Conservation (phyloP, 1,284 basidiomycete species). For the Ceratobasidium sp. region DNA sequence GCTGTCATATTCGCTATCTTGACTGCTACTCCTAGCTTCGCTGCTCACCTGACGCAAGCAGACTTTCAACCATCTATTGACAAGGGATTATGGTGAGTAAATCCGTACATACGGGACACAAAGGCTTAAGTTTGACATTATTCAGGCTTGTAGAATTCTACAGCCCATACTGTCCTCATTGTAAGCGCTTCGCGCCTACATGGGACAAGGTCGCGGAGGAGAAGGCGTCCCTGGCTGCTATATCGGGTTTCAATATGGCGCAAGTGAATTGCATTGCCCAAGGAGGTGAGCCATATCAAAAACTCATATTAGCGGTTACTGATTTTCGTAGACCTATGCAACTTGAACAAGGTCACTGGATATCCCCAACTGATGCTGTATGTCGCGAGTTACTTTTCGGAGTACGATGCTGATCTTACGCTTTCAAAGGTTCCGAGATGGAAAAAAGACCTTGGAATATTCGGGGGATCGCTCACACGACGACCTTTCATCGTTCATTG, state of each 20-base stretch:
- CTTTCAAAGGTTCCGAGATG: slow-evolving; percentile 64
- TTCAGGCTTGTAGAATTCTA: slow-evolving; percentile 77
- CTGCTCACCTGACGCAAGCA: slow-evolving; percentile 44
- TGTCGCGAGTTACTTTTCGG: slow-evolving; percentile 28
- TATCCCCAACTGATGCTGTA: slow-evolving; percentile 89
- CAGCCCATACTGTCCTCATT: slow-evolving; percentile 85
- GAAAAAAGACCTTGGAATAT: slow-evolving; percentile 73
- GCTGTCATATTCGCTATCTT: slow-evolving; percentile 21
- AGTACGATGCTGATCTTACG: neutral
- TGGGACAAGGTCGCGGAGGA: slow-evolving; percentile 80
- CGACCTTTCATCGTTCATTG: slow-evolving; percentile 67
- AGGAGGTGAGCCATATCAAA: slow-evolving; percentile 71
- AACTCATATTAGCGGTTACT: neutral
- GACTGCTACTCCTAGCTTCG: neutral
- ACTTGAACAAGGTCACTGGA: slow-evolving; percentile 73
- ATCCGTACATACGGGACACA: too few species aligned
- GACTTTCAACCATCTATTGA: slow-evolving; percentile 47
- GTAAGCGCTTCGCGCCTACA: slow-evolving; percentile 81
- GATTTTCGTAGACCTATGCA: slow-evolving; percentile 77
- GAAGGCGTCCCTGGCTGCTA: slow-evolving; percentile 66
- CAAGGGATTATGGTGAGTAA: slow-evolving; percentile 52
- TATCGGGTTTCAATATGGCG: slow-evolving; percentile 75
- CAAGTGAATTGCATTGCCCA: slow-evolving; percentile 89
- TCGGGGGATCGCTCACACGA: slow-evolving; percentile 66
- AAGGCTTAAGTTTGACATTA: neutral